These are phyloP conservation scores for Hyaloperonospora brassicae DNA, from an alignment of 352 stramenopile species.

Conservation along the genomic window DNA sequence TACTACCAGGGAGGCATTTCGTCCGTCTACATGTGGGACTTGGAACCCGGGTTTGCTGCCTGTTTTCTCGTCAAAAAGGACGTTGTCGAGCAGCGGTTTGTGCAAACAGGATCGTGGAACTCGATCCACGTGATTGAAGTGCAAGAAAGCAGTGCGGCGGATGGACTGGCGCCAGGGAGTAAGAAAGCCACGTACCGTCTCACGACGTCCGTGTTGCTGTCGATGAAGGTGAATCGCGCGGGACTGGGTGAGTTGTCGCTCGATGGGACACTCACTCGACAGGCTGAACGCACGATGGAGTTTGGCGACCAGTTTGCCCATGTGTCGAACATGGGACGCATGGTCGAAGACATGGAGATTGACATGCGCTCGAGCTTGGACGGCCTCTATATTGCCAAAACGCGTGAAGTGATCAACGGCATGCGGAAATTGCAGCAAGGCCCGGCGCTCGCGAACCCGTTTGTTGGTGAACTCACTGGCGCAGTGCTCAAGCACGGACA, in stretches of 20 bases:
- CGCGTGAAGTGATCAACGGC: constrained; percentile 88
- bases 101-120: constrained; percentile 87
- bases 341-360: constrained; percentile 95
- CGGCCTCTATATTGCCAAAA: constrained; percentile 93
- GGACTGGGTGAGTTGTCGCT: constrained; percentile 82
- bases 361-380: constrained; percentile 90
- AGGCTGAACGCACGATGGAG: constrained; percentile 65
- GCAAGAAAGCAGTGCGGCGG: constrained; percentile 29
- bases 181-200: constrained; percentile 87
- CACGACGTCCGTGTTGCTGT: constrained; percentile 89
- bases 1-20: constrained; percentile 94
- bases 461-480: constrained; percentile 66
- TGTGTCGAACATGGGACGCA: constrained; percentile 91
- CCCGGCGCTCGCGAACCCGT: constrained; percentile 43
- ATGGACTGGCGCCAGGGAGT: constrained; percentile 20
- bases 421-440: constrained; percentile 84
- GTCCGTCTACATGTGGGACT: constrained; percentile 94
- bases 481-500: constrained; percentile 68
- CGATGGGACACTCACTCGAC: constrained; percentile 84
- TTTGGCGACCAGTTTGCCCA: constrained; percentile 80
- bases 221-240: constrained; percentile 83
- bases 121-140: constrained; percentile 94
- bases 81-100: constrained; percentile 69
- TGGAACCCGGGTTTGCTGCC: constrained; percentile 88
- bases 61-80: constrained; percentile 94